Evolutionary conservation across 164 flowering plant species (phyloP).

Genomic region (Nymphaea colorata): DNA sequence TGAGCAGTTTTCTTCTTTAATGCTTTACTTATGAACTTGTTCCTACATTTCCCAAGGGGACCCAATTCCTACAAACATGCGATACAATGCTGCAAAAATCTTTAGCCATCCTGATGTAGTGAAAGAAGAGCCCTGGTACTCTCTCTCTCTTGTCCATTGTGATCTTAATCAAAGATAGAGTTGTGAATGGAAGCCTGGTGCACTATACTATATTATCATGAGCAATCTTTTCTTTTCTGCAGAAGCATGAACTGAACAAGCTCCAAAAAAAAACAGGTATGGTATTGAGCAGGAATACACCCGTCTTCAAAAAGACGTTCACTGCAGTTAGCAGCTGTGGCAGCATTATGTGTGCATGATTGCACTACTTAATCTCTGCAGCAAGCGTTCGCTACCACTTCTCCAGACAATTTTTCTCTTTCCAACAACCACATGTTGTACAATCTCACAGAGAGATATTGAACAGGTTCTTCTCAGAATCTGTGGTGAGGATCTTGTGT

Average conservation of each 20-base stretch:
- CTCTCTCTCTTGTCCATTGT: neutral
- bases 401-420: neutral
- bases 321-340: conserved; percentile 8
- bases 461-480: conserved; percentile 32
- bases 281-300: conserved; percentile 53
- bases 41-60: conserved; percentile 45
- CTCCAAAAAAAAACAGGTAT: conserved; percentile 19
- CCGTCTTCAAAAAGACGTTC: conserved; percentile 32
- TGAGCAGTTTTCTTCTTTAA: conserved; percentile 16
- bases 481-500: conserved; percentile 68
- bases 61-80: conserved; percentile 52
- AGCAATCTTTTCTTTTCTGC: neutral
- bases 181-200: too few species aligned
- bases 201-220: too few species aligned
- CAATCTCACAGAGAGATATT: neutral
- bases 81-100: conserved; percentile 34
- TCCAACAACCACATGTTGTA: neutral
- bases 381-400: neutral
- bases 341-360: too few species aligned
- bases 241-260: too few species aligned
- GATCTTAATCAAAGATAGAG: neutral
- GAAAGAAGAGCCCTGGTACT: conserved; percentile 35
- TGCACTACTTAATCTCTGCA: too few species aligned
- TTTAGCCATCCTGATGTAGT: conserved; percentile 39
- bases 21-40: neutral